Evolutionary conservation across 108 stramenopile genomes (phyloP).

Genomic region (Pseudonitzschia multiseries): DNA sequence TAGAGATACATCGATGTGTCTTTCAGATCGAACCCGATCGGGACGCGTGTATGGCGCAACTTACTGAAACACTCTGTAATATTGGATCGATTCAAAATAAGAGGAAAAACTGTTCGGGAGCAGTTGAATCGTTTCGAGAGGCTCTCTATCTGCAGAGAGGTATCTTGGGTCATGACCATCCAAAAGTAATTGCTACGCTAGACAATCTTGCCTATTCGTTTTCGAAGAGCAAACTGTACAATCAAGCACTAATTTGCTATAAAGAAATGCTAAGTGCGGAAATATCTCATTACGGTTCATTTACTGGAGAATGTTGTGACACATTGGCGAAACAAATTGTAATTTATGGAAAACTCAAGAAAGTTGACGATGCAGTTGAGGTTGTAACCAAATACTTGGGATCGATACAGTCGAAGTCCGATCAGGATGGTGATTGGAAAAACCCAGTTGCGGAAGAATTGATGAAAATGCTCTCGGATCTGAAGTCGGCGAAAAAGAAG

Average conservation of each 20-base stretch:
- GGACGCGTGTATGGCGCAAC: slow-evolving; percentile 35
- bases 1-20: slow-evolving; percentile 40
- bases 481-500: slow-evolving; percentile 12
- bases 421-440: neutral
- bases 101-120: slow-evolving; percentile 41
- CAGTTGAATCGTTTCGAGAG: slow-evolving; percentile 40
- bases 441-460: slow-evolving; percentile 15
- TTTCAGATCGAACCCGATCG: slow-evolving; percentile 25
- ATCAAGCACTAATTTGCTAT: slow-evolving; percentile 41
- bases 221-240: slow-evolving; percentile 50
- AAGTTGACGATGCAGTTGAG: slow-evolving; percentile 30
- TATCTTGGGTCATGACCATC: slow-evolving; percentile 45
- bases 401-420: slow-evolving; percentile 1
- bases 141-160: slow-evolving; percentile 47
- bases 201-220: slow-evolving; percentile 56
- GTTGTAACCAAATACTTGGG: slow-evolving; percentile 17
- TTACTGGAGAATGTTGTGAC: slow-evolving; percentile 35
- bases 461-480: slow-evolving; percentile 14
- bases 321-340: slow-evolving; percentile 43
- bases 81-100: slow-evolving; percentile 48
- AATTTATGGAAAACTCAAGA: slow-evolving; percentile 43
- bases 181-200: slow-evolving; percentile 42
- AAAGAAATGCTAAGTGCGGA: slow-evolving; percentile 46
- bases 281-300: slow-evolving; percentile 38
- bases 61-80: slow-evolving; percentile 50